Base-by-base conservation (phyloP, 768 basidiomycete genomes). In the Trametes cubensis region DNA sequence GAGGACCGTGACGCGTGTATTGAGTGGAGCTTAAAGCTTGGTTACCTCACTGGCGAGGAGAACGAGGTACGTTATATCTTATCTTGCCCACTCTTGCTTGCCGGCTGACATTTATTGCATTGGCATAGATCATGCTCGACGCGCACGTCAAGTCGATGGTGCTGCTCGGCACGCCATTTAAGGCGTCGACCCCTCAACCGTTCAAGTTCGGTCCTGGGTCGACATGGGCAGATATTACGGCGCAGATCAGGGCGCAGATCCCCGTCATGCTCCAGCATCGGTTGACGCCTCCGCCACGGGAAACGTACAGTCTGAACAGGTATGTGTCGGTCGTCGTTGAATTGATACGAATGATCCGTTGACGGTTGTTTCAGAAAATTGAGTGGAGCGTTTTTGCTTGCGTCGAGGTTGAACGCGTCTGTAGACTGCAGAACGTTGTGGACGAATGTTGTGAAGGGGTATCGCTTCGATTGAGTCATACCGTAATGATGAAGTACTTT, bases 281-380 rank as follows among this genome's bases (percentile, higher is more conserved):
- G 50, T 80, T 97, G 28, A 95, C 94, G 0, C 96, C 96, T 0
- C 96, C 96, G 2, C 96, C 96, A 0, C 78, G 85, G 60, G 95
- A 98, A 77, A 98, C 96, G 1, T 98, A 98, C 73, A 94, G 92
- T 73, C 76, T 98, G 56, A 98, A 99, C 73, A 78, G 94, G 89
- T 88, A 63, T 58, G 83, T 72, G 38, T 6, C 11, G 18, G 3
- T 23, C 20, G 11, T 10, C 20, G 13, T n/a, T 11, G 41, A 17
- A 17, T 55, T 58, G 42, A 55, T 15, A 21, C 28, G 23, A 26
- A 17, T 7, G 28, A 28, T 28, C 17, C 28, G 17, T 41, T 40
- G 8, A 20, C 41, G 38, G 28, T 3, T 39, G 2, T 6, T 2
- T 60, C 69, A 89, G 91, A 70, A 94, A 94, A 80, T 67, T 94